phyloP scores from a whole-genome alignment of 1,284 basidiomycete genomes.

The Apiotrichum akiyoshidainum region DNA sequence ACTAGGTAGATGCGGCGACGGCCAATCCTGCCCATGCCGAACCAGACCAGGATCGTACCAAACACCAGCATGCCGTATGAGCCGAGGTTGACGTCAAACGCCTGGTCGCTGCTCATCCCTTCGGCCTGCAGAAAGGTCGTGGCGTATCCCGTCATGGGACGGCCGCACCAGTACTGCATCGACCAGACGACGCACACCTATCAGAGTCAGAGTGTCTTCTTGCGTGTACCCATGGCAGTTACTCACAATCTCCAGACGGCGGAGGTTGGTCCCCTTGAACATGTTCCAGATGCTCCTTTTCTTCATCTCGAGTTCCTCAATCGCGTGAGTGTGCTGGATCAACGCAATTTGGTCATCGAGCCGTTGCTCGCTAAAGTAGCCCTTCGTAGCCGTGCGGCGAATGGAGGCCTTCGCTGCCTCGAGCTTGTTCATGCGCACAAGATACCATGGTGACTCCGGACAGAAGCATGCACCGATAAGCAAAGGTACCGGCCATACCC shows the following conservation, averaged over 20 bases:
- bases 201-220: not conserved
- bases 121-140: conserved; percentile 1
- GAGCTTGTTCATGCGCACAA: conserved; percentile 28
- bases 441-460: conserved; percentile 28
- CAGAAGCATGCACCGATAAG: conserved; percentile 34
- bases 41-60: conserved; percentile 7
- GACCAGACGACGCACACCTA: not conserved
- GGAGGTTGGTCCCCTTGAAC: conserved; percentile 49
- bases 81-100: conserved; percentile 3
- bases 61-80: conserved; percentile 4
- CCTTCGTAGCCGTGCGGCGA: conserved; percentile 44
- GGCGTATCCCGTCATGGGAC: conserved; percentile 4
- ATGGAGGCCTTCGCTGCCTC: conserved; percentile 53
- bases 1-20: conserved; percentile 31
- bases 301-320: conserved; percentile 34
- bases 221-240: too few relatives aligned
- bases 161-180: conserved; percentile 13
- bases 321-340: conserved; percentile 43
- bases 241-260: conserved; percentile 37
- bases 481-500: conserved; percentile 41
- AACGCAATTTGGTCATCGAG: conserved; percentile 52
- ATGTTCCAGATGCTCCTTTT: conserved; percentile 51
- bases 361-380: conserved; percentile 43
- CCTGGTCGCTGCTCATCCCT: conserved; percentile 3
- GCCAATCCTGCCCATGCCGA: conserved; percentile 11